Conservation (phyloP, 1,284 basidiomycete genomes). For the Wallemia mellicola region DNA sequence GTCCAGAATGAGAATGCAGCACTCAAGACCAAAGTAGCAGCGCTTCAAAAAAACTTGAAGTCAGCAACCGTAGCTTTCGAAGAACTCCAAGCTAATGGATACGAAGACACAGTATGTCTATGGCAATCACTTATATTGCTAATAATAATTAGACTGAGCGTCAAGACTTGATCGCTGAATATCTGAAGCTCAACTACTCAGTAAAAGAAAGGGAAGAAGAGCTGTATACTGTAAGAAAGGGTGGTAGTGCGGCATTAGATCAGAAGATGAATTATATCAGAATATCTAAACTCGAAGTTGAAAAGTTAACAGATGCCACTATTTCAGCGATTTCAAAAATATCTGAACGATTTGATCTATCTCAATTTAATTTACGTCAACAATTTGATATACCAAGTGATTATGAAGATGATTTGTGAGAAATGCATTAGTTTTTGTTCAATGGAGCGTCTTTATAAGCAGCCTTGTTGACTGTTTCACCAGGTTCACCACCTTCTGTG, state of each 20-base stretch:
- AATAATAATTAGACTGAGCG: no score
- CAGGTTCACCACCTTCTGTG: not conserved
- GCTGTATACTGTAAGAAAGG: not conserved
- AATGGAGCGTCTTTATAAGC: not conserved
- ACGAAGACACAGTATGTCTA: not conserved
- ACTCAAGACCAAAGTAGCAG: not conserved
- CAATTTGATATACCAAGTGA: not conserved
- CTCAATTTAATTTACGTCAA: not conserved
- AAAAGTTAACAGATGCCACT: not conserved
- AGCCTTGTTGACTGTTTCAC: not conserved
- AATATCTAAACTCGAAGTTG: not conserved
- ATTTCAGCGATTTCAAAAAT: not conserved
- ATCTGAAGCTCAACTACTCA: not conserved
- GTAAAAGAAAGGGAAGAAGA: not conserved
- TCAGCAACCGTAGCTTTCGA: not conserved
- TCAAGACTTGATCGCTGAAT: not conserved
- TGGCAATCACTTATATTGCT: no score
- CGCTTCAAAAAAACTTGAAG: not conserved
- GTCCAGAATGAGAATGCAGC: not conserved
- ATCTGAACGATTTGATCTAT: not conserved
- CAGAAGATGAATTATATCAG: not conserved
- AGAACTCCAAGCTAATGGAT: not conserved
- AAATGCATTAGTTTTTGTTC: not conserved
- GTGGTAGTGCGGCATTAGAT: not conserved
- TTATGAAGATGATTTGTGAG: not conserved